Evolutionary conservation across 1,139 yeast genomes (phyloP).

Genomic region (Diutina ranongensis): DNA sequence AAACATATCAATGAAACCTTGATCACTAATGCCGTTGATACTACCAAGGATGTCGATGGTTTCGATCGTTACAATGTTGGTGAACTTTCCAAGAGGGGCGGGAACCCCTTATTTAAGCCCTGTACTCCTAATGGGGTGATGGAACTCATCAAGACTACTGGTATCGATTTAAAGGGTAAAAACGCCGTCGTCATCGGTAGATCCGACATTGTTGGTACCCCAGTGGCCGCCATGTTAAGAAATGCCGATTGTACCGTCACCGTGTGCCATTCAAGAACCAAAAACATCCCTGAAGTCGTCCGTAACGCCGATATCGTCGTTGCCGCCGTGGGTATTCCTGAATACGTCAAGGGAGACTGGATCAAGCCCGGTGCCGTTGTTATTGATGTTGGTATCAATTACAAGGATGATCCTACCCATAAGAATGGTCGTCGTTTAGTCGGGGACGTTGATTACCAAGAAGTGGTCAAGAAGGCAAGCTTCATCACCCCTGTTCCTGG

Average conservation of each 20-base stretch:
- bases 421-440: slow-evolving; percentile 81
- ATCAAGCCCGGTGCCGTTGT: slow-evolving; percentile 75
- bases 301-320: slow-evolving; percentile 79
- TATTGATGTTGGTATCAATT: slow-evolving; percentile 95
- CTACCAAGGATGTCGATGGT: slow-evolving; percentile 72
- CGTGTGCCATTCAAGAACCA: slow-evolving; percentile 70
- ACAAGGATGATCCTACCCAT: slow-evolving; percentile 57
- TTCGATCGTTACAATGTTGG: slow-evolving; percentile 68
- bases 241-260: slow-evolving; percentile 79
- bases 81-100: slow-evolving; percentile 63
- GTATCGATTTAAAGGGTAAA: slow-evolving; percentile 48
- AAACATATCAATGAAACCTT: slow-evolving; percentile 54
- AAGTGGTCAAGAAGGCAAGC: slow-evolving; percentile 45
- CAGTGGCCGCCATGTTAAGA: slow-evolving; percentile 74
- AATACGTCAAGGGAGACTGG: slow-evolving; percentile 83
- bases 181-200: slow-evolving; percentile 93
- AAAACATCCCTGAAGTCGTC: slow-evolving; percentile 50
- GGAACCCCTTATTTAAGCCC: slow-evolving; percentile 60
- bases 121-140: slow-evolving; percentile 76
- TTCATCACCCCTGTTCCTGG: slow-evolving; percentile 96
- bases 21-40: slow-evolving; percentile 56
- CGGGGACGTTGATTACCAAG: slow-evolving; percentile 84
- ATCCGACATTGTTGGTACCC: slow-evolving; percentile 93
- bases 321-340: slow-evolving; percentile 83
- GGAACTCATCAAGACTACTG: slow-evolving; percentile 53